A percentile compares a stretch with the other conserved stretches of the same genome.
Evolutionary conservation across 805 yeast genomes (phyloP).

Genomic region (Kuraishia borneana): DNA sequence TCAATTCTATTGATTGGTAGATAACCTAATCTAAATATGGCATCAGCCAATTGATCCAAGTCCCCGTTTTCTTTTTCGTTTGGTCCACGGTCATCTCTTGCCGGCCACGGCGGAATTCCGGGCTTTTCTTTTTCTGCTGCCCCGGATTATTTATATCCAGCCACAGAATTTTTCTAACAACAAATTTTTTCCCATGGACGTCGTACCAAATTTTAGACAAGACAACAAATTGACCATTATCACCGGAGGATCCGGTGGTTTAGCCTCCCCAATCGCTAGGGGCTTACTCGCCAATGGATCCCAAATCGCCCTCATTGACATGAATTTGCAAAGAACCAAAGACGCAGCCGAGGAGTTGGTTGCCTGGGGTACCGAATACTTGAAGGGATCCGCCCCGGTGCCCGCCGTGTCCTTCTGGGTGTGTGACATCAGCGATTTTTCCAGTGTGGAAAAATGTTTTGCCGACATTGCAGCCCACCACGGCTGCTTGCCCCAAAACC

Average conservation of each 20-base stretch:
- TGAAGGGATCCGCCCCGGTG: conserved; percentile 20
- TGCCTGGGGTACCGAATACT: conserved; percentile 33
- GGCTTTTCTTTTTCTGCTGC: background rate
- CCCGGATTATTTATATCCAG: background rate
- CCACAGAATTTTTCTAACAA: conserved; percentile 9
- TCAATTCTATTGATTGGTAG: too few relatives aligned
- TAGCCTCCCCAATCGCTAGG: conserved; percentile 52
- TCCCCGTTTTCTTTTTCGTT: too few relatives aligned
- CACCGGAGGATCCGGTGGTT: conserved; percentile 79
- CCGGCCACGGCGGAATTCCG: too few relatives aligned
- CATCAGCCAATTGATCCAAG: too few relatives aligned
- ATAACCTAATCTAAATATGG: too few relatives aligned
- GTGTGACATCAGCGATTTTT: conserved; percentile 62
- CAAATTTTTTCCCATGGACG: conserved; percentile 7
- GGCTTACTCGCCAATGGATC: conserved; percentile 72
- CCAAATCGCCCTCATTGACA: conserved; percentile 60
- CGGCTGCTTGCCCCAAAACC: conserved; percentile 48
- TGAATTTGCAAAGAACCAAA: conserved; percentile 48
- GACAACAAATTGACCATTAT: conserved; percentile 63
- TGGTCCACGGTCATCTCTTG: background rate
- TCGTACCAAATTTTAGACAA: conserved; percentile 53
- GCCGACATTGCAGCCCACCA: conserved; percentile 44
- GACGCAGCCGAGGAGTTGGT: conserved; percentile 38
- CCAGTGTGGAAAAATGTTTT: conserved; percentile 44
- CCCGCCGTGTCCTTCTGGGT: conserved; percentile 48